phyloP scores from a whole-genome alignment of 495 filamentous ascomycete species.

The Aspergillus cristatus region DNA sequence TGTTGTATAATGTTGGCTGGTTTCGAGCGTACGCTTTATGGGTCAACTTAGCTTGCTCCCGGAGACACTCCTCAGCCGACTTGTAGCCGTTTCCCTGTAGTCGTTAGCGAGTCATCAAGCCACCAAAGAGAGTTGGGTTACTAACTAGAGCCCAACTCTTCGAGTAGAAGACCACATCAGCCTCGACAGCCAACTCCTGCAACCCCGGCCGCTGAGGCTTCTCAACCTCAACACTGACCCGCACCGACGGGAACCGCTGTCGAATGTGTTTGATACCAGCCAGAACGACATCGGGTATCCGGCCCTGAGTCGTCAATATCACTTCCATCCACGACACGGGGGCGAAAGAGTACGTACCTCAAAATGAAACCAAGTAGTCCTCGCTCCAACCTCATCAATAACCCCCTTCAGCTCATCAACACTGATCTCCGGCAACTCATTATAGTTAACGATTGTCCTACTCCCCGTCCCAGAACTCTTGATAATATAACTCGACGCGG shows the following conservation, averaged over 20 bases:
- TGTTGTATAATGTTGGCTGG: background rate
- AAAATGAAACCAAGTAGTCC: constrained; percentile 61
- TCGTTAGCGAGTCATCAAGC: constrained; percentile 3
- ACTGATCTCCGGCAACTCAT: constrained; percentile 57
- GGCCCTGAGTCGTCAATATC: constrained; percentile 39
- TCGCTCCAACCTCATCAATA: constrained; percentile 18
- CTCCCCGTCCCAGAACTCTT: constrained; percentile 49
- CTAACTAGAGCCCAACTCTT: constrained; percentile 59
- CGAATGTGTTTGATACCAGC: constrained; percentile 52
- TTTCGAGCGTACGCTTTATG: constrained; percentile 41
- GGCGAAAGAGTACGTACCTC: constrained; percentile 45
- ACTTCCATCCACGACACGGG: constrained; percentile 2
- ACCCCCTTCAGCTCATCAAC: constrained; percentile 41
- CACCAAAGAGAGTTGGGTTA: constrained; percentile 5
- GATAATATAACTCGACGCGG: constrained; percentile 65
- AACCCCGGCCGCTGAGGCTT: constrained; percentile 56
- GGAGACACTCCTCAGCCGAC: constrained; percentile 41
- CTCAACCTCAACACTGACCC: constrained; percentile 61
- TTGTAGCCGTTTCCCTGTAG: constrained; percentile 37
- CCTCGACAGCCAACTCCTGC: constrained; percentile 49
- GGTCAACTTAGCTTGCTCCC: constrained; percentile 30
- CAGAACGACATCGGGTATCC: constrained; percentile 54
- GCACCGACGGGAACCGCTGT: constrained; percentile 30
- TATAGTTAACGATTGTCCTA: constrained; percentile 63
- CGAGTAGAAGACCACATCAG: constrained; percentile 64